phyloP scores from a whole-genome alignment of 495 filamentous ascomycete genomes.

The Parathielavia hyrcaniae region DNA sequence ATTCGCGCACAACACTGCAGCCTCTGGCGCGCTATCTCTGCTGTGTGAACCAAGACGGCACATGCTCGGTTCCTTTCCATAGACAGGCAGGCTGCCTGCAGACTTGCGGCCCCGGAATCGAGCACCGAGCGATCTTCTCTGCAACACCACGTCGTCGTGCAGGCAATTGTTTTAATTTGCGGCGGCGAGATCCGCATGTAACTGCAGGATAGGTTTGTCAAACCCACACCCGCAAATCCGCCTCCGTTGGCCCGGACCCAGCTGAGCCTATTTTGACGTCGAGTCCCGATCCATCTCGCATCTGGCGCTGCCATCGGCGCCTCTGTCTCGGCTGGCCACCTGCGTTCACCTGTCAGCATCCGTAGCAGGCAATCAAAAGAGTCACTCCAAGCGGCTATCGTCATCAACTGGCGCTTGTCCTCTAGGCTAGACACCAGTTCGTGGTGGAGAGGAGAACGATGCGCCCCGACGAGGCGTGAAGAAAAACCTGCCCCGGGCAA shows the following conservation, averaged over 20 bases:
- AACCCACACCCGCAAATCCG: not conserved
- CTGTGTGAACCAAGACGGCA: not conserved
- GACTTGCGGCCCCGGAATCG: not conserved
- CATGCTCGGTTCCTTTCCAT: not conserved
- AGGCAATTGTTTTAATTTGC: conserved; percentile 3
- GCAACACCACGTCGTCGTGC: not conserved
- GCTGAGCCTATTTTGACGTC: conserved; percentile 6
- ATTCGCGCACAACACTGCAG: too few species aligned
- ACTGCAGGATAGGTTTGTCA: not conserved
- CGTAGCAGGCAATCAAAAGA: too few species aligned
- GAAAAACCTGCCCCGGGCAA: too few species aligned
- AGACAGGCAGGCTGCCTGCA: not conserved
- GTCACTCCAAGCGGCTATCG: too few species aligned
- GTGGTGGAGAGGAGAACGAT: too few species aligned
- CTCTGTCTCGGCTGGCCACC: too few species aligned
- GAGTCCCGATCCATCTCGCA: not conserved
- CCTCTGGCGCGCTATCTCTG: not conserved
- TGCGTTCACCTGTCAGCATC: too few species aligned
- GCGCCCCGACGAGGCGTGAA: too few species aligned
- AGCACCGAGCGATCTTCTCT: not conserved
- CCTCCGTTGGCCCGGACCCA: not conserved
- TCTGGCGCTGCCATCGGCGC: not conserved
- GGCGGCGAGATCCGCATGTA: conserved; percentile 6
- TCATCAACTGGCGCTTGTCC: too few species aligned
- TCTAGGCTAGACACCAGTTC: too few species aligned